A percentile compares a stretch with the other conserved stretches of the same genome.
These are phyloP conservation scores for Quercus alba DNA, from an alignment of 306 rosid genomes.

Conservation along the genomic window DNA sequence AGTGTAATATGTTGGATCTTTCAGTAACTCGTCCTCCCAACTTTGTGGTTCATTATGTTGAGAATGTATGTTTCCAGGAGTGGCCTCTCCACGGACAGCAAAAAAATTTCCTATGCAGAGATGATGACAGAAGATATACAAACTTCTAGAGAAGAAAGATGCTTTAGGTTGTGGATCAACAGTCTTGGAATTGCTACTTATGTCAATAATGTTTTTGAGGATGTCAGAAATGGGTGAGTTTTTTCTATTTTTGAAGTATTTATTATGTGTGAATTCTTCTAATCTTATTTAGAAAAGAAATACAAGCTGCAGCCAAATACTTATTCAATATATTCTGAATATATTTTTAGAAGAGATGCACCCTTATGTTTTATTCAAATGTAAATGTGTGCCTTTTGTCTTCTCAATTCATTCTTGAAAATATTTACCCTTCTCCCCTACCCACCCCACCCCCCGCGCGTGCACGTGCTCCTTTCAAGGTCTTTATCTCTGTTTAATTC, in stretches of 20 bases:
- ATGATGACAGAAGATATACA: slow-evolving; percentile 92
- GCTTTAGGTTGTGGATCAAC: slow-evolving; percentile 92
- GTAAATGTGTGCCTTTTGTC: not conserved
- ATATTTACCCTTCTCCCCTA: not conserved
- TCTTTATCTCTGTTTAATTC: not conserved
- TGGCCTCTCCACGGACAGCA: slow-evolving; percentile 82
- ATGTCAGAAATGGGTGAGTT: slow-evolving; percentile 86
- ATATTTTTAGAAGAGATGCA: not conserved
- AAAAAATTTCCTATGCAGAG: slow-evolving; percentile 79
- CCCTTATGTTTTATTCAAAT: not conserved
- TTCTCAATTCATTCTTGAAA: not conserved
- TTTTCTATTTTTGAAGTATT: slow-evolving; percentile 11
- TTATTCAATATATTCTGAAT: not conserved
- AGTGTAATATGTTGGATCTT: not conserved
- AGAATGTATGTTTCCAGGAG: slow-evolving; percentile 51
- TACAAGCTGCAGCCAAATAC: slow-evolving; percentile 2
- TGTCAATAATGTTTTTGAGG: slow-evolving; percentile 84
- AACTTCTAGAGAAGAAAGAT: slow-evolving; percentile 95
- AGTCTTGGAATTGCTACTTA: slow-evolving; percentile 77
- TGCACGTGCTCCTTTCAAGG: not conserved
- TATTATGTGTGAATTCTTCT: not conserved
- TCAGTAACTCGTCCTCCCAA: not conserved
- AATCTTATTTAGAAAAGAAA: not conserved
- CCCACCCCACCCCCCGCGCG: accelerated
- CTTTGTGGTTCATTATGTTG: slow-evolving; percentile 2